A percentile compares a stretch with the other conserved stretches of the same genome.
Conservation (phyloP, 345 rosid genomes). For the Dipteronia dyeriana region DNA sequence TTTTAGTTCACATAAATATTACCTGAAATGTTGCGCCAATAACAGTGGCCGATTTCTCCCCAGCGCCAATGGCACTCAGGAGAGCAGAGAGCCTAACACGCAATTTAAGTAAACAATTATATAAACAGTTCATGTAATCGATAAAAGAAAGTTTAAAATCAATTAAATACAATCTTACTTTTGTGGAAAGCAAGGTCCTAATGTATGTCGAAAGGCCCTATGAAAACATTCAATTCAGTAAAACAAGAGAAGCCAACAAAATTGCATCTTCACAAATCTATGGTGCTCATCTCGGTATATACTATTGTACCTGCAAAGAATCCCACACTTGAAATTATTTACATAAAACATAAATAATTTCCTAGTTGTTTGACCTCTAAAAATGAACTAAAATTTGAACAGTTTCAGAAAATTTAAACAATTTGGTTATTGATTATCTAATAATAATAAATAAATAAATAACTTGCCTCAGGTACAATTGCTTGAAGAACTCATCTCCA, state of each 20-base stretch:
- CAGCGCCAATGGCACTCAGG: slow-evolving; percentile 92
- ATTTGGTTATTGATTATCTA: not conserved
- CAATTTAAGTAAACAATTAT: slow-evolving; percentile 11
- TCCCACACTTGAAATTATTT: slow-evolving; percentile 82
- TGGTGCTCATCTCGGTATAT: not conserved
- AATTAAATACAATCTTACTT: slow-evolving; percentile 48
- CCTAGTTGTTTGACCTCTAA: not conserved
- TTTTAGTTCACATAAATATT: not conserved
- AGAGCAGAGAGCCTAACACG: slow-evolving; percentile 80
- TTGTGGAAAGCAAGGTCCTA: slow-evolving; percentile 97
- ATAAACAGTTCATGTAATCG: not conserved
- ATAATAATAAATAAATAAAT: not conserved
- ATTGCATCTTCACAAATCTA: not conserved
- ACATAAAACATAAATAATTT: not conserved
- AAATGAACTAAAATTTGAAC: not conserved
- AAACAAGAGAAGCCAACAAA: slow-evolving; percentile 4
- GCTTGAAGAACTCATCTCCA: slow-evolving; percentile 88
- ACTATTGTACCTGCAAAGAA: slow-evolving; percentile 66
- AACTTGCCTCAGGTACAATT: slow-evolving; percentile 83
- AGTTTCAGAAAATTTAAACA: not conserved
- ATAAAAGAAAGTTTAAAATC: slow-evolving; percentile 1
- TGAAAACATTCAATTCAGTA: slow-evolving; percentile 1
- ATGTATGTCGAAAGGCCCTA: slow-evolving; percentile 92
- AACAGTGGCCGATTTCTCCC: slow-evolving; percentile 93
- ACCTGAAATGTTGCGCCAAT: slow-evolving; percentile 98